Base-by-base conservation (phyloP, 495 filamentous ascomycete genomes). In the Penicillium robsamsonii region DNA sequence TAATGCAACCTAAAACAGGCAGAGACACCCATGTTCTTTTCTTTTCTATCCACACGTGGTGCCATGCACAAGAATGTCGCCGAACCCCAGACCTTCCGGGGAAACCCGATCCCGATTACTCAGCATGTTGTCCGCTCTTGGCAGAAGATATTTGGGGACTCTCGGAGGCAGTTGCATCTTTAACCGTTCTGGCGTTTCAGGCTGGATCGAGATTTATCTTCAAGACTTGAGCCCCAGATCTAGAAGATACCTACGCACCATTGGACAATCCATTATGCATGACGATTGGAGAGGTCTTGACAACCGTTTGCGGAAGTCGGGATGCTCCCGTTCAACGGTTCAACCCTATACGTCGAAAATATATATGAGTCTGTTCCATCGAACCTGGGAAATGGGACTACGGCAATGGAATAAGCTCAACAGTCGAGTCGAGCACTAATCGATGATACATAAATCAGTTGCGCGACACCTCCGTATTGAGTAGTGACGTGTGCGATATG, bases 401-500 rank as follows among this genome's bases (percentile, higher is more conserved):
- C 25, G 4, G 29, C 18, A 12, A 24, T 3, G 0, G 1, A n/a
- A 29, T 48, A 38, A 33, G 35, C 35, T 38, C n/a, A 15, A 2
- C 35, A 8, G 35, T 9, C 4, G 13, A 29, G 20, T 38, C 33
- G 53, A 46, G 44, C 12, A 7, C 12, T 20, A 29, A 43, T 66
- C 64, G 46, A 62, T 65, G 56, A 62, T 62, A 55, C 51, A 35
- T 62, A 53, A 38, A 58, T 56, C 37, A 18, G 12, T 10, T 33
- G 4, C 4, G 10, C 5, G 13, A 11, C 11, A 27, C 13, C 35
- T n/a, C 35, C n/a, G 15, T 38, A 38, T 8, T 17, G 35, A 38
- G 11, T 12, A 43, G 57, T 68, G 64, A 68, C 62, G 62, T 65
- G 51, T 56, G 55, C 17, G 35, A 63, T 43, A 18, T 17, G 3